phyloP scores from a whole-genome alignment of 108 stramenopile species.

The Pelagomonas calceolata region DNA sequence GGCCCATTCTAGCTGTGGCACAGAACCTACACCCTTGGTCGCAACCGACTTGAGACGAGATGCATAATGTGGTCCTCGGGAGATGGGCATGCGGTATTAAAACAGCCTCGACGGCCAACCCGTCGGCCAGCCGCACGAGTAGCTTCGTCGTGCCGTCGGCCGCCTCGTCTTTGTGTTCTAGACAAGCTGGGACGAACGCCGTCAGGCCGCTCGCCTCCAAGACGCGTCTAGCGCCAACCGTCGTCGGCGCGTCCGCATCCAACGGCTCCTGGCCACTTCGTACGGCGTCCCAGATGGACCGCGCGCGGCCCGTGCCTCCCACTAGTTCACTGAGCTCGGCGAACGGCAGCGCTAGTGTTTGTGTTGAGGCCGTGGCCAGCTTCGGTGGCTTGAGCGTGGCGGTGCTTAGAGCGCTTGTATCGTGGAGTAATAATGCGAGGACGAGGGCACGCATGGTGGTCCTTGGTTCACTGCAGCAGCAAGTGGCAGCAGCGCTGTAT shows the following conservation, averaged over 20 bases:
- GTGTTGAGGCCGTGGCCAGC: too few species aligned
- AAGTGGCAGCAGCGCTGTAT: too few species aligned
- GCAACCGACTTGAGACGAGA: conserved; percentile 14
- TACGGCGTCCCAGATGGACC: not conserved
- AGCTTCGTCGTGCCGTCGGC: conserved; percentile 4
- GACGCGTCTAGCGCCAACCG: not conserved
- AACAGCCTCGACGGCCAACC: conserved; percentile 4
- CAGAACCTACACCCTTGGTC: conserved; percentile 15
- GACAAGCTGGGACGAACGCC: not conserved
- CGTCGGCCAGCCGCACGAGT: not conserved
- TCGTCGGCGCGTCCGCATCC: not conserved
- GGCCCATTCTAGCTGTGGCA: conserved; percentile 6
- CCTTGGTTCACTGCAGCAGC: too few species aligned
- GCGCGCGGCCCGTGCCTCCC: not conserved
- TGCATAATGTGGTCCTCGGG: conserved; percentile 7
- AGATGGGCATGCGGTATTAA: not conserved
- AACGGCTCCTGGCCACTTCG: not conserved
- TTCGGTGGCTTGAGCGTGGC: too few species aligned
- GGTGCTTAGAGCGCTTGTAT: too few species aligned
- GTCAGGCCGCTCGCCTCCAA: not conserved
- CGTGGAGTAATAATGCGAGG: too few species aligned
- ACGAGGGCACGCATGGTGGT: too few species aligned
- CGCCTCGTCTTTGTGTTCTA: not conserved
- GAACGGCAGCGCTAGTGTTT: too few species aligned
- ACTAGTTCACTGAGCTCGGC: not conserved